phyloP scores from a whole-genome alignment of 345 rosid species.

The Reutealis trisperma region DNA sequence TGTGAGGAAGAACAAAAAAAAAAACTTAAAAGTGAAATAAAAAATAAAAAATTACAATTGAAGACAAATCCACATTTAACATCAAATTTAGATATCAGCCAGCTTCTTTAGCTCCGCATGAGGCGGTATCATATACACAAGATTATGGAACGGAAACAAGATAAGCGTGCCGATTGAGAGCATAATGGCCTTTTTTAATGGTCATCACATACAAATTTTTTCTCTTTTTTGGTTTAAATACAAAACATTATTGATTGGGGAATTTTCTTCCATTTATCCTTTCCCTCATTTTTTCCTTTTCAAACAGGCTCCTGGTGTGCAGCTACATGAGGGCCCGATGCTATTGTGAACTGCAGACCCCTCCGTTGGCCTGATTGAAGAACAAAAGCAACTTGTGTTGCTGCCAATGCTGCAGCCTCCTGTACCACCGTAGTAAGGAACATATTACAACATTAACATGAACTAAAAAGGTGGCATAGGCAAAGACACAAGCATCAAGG shows the following conservation, averaged over 20 bases:
- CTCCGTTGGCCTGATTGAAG: slow-evolving; percentile 77
- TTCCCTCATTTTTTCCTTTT: slow-evolving; percentile 3
- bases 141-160: neutral
- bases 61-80: neutral
- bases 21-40: neutral
- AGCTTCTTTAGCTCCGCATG: neutral
- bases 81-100: neutral
- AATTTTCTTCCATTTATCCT: neutral
- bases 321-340: slow-evolving; percentile 51
- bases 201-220: neutral
- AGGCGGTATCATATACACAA: neutral
- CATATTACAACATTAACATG: slow-evolving; percentile 6
- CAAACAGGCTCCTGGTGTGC: slow-evolving; percentile 56
- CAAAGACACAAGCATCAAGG: neutral
- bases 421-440: slow-evolving; percentile 26
- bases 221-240: neutral
- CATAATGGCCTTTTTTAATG: neutral
- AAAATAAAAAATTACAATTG: neutral
- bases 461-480: neutral
- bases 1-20: neutral
- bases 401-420: slow-evolving; percentile 90
- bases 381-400: slow-evolving; percentile 83
- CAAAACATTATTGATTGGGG: neutral
- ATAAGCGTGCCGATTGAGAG: neutral
- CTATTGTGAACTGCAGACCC: slow-evolving; percentile 71